Percentiles rank a stretch among this genome's conserved stretches.
Evolutionary conservation across 2,329 filamentous ascomycete species (phyloP).

Genomic region (Fusarium torreyae): DNA sequence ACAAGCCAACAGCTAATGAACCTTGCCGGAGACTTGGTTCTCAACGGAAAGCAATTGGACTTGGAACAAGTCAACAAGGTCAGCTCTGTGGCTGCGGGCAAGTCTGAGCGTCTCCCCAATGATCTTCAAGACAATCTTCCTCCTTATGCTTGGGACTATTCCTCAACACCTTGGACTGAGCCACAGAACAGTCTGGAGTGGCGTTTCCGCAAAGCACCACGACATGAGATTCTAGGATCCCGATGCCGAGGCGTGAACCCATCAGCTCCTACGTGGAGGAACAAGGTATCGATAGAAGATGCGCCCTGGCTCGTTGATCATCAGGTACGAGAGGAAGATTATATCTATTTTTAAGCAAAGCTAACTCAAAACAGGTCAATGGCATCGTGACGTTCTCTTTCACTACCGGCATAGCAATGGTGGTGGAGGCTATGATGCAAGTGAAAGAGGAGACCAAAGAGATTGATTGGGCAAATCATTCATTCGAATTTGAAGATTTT

Average conservation of each 20-base stretch:
- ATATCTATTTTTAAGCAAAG: neutral
- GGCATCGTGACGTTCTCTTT: slow-evolving; percentile 46
- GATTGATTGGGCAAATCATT: slow-evolving; percentile 37
- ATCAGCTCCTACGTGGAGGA: slow-evolving; percentile 47
- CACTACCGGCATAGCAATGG: slow-evolving; percentile 46
- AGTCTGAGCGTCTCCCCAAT: slow-evolving; percentile 40
- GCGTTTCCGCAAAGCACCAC: slow-evolving; percentile 43
- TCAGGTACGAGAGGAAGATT: slow-evolving; percentile 29
- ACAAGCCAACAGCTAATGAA: slow-evolving; percentile 41
- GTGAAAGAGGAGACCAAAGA: slow-evolving; percentile 42
- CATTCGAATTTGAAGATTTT: slow-evolving; percentile 45
- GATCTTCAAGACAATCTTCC: slow-evolving; percentile 43
- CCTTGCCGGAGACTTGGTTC: slow-evolving; percentile 42
- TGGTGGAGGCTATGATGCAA: slow-evolving; percentile 47
- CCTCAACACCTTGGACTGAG: slow-evolving; percentile 44
- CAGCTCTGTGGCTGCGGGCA: slow-evolving; percentile 16
- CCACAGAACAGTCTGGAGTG: slow-evolving; percentile 44
- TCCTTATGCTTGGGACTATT: slow-evolving; percentile 46
- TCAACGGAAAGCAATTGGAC: slow-evolving; percentile 40
- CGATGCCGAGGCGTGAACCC: slow-evolving; percentile 46
- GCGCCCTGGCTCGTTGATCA: slow-evolving; percentile 47
- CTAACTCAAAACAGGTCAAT: slow-evolving; percentile 40
- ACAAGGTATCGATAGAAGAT: slow-evolving; percentile 46
- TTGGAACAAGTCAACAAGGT: slow-evolving; percentile 38
- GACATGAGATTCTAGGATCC: slow-evolving; percentile 46